phyloP scores from a whole-genome alignment of 306 rosid genomes.

The Vachellia collinsii region DNA sequence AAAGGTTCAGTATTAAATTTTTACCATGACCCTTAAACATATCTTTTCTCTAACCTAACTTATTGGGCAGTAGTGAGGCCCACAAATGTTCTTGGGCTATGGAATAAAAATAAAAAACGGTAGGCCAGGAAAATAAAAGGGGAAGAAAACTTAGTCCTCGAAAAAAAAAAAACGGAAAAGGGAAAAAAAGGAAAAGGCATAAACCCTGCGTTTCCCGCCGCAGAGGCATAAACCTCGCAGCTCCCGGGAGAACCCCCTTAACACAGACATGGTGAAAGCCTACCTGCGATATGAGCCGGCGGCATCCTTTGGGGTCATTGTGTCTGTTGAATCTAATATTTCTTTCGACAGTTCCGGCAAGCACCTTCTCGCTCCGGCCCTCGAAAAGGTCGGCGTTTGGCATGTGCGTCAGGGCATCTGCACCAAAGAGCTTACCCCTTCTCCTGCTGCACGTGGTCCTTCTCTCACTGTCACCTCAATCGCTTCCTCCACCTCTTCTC shows the following conservation, averaged over 20 bases:
- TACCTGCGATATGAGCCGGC: conserved; percentile 88
- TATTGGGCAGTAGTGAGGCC: too few relatives aligned
- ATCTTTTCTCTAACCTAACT: too few relatives aligned
- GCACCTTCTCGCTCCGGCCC: conserved; percentile 87
- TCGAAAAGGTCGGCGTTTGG: conserved; percentile 82
- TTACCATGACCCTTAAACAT: too few relatives aligned
- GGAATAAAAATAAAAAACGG: too few relatives aligned
- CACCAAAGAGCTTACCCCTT: conserved; percentile 70
- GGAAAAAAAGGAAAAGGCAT: not conserved
- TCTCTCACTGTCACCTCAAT: conserved; percentile 73
- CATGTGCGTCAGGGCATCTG: conserved; percentile 89
- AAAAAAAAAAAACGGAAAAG: not conserved
- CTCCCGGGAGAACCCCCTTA: not conserved
- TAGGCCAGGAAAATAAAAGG: too few relatives aligned
- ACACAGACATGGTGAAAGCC: conserved; percentile 77
- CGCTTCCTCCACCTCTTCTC: conserved; percentile 63
- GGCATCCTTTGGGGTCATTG: conserved; percentile 80
- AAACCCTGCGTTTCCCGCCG: conserved; percentile 26
- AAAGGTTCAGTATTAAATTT: too few relatives aligned
- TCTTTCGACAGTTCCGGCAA: conserved; percentile 76
- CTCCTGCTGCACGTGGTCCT: conserved; percentile 53
- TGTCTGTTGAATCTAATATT: conserved; percentile 77
- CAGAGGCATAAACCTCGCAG: conserved; percentile 31
- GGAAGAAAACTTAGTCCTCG: not conserved
- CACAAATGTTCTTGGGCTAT: too few relatives aligned